Evolutionary conservation across 1,284 basidiomycete genomes (phyloP).

Genomic region (Wolfiporia cocos): DNA sequence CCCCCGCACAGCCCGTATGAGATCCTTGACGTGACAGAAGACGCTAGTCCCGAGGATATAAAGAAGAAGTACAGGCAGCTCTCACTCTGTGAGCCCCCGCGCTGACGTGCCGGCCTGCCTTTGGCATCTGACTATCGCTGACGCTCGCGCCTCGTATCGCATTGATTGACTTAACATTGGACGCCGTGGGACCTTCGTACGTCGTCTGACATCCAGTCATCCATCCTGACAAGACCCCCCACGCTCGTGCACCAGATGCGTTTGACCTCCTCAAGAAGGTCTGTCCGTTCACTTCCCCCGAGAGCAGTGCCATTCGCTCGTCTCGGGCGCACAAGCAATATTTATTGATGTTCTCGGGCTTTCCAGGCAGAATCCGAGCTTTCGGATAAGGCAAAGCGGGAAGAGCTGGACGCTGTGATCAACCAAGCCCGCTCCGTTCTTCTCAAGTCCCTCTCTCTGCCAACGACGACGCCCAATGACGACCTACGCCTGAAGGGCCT

Average conservation of each 20-base stretch:
- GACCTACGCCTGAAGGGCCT: constrained; percentile 51
- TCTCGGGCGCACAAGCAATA: background rate
- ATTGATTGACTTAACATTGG: no score
- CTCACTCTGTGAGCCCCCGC: constrained; percentile 61
- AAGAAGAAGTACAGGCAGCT: constrained; percentile 79
- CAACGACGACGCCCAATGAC: constrained; percentile 46
- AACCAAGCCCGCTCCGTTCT: constrained; percentile 59
- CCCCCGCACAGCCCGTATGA: constrained; percentile 60
- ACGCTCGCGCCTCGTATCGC: constrained; percentile 5
- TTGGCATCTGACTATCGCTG: constrained; percentile 4
- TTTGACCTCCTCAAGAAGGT: constrained; percentile 85
- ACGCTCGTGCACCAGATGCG: constrained; percentile 74
- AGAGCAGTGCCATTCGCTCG: background rate
- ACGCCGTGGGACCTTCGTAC: constrained; percentile 31
- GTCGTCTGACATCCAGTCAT: constrained; percentile 58
- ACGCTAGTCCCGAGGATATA: constrained; percentile 61
- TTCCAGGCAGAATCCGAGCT: constrained; percentile 76
- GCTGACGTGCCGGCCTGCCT: constrained; percentile 4
- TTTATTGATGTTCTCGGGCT: constrained; percentile 4
- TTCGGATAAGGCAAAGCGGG: constrained; percentile 66
- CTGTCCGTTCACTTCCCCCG: constrained; percentile 7
- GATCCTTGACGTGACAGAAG: constrained; percentile 62
- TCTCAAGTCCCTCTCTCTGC: constrained; percentile 55
- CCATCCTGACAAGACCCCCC: constrained; percentile 80
- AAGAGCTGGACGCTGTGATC: constrained; percentile 73